Percentiles rank a stretch among this genome's conserved stretches.
Conservation (phyloP, 257 asterid species). For the Solanum virginianum region DNA sequence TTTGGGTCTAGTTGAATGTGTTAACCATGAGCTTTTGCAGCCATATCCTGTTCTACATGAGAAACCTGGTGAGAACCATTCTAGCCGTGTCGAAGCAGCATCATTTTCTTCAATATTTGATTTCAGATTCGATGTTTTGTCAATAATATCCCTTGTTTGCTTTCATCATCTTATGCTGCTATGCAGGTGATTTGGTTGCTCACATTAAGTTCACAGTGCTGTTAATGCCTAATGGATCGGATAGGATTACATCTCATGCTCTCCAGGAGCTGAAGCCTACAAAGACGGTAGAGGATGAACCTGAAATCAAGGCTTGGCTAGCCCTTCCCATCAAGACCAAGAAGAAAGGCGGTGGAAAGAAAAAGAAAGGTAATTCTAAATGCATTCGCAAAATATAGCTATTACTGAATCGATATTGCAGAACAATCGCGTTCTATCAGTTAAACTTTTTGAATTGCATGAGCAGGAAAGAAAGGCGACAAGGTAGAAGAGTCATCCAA, state of each 20-base stretch:
- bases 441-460: background rate
- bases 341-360: constrained; percentile 95
- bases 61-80: constrained; percentile 57
- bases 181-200: constrained; percentile 84
- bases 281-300: constrained; percentile 52
- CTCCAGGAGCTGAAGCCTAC: constrained; percentile 77
- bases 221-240: constrained; percentile 92
- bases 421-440: background rate
- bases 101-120: background rate
- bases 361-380: constrained; percentile 64
- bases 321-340: constrained; percentile 58
- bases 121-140: background rate
- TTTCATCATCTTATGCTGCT: background rate
- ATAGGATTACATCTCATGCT: constrained; percentile 67
- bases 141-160: background rate
- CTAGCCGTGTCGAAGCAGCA: background rate
- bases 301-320: constrained; percentile 82
- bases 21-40: constrained; percentile 83
- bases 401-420: background rate
- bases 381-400: background rate
- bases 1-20: constrained; percentile 81
- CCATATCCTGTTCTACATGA: constrained; percentile 95
- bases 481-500: constrained; percentile 34
- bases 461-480: constrained; percentile 61
- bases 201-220: constrained; percentile 85